Evolutionary conservation across 176 grass and related monocot species (phyloP).

Genomic region (Raddia guianensis): DNA sequence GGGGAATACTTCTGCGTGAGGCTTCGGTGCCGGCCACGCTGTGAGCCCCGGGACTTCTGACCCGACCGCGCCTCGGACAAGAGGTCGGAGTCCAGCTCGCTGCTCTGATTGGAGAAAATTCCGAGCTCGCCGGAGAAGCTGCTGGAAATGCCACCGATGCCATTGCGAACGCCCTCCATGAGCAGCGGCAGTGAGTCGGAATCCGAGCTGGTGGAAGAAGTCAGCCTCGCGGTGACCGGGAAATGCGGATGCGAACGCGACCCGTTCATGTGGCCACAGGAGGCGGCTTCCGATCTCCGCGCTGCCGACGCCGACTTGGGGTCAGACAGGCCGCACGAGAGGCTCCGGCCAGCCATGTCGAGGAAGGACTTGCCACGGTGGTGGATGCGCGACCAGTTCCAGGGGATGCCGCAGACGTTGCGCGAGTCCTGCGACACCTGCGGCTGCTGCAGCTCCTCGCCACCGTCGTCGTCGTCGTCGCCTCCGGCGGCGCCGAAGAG

Average conservation of each 20-base stretch:
- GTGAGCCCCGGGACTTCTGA: constrained; percentile 44
- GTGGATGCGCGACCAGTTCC: constrained; percentile 99
- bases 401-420: constrained; percentile 89
- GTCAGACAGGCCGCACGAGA: constrained; percentile 86
- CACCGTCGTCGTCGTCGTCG: constrained; percentile 32
- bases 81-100: constrained; percentile 59
- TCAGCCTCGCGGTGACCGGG: constrained; percentile 52
- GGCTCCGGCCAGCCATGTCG: constrained; percentile 83
- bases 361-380: constrained; percentile 84
- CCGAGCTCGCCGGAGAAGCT: constrained; percentile 69
- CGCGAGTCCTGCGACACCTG: constrained; percentile 53
- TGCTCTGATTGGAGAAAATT: constrained; percentile 62
- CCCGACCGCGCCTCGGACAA: constrained; percentile 59
- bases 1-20: constrained; percentile 85
- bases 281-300: constrained; percentile 53
- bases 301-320: constrained; percentile 54
- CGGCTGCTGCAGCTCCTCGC: constrained; percentile 39
- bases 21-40: constrained; percentile 58
- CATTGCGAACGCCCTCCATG: constrained; percentile 40
- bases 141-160: constrained; percentile 38
- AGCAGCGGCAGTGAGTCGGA: constrained; percentile 81
- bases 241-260: constrained; percentile 56
- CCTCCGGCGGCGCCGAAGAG: constrained; percentile 32
- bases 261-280: constrained; percentile 48
- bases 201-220: constrained; percentile 65